Percentiles rank a stretch among this genome's conserved stretches.
These are phyloP conservation scores for Apiospora phragmitis DNA, from an alignment of 2,329 filamentous ascomycete species.

Conservation along the genomic window DNA sequence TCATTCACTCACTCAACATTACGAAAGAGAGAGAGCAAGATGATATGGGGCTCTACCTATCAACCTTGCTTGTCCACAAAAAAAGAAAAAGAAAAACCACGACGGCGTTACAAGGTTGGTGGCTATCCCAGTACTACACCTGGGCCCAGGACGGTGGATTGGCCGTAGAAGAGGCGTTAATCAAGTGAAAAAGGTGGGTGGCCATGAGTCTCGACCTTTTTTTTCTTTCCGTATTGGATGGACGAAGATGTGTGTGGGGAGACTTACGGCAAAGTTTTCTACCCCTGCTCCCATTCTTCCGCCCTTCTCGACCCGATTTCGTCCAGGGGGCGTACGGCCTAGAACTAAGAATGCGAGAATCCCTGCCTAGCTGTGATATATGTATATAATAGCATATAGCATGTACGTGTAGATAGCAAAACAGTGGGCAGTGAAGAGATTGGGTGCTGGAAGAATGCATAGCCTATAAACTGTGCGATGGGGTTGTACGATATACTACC, in stretches of 20 bases:
- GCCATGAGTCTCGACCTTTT: slow-evolving; percentile 2
- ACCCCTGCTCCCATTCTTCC: not conserved
- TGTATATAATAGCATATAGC: not conserved
- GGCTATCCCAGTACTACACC: not conserved
- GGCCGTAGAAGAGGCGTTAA: not conserved
- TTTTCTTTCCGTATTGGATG: slow-evolving; percentile 1
- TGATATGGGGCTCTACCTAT: not conserved
- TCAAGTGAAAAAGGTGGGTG: not conserved
- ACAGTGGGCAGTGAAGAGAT: not conserved
- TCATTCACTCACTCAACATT: not conserved
- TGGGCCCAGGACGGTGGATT: slow-evolving; percentile 7
- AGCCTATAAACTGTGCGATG: not conserved
- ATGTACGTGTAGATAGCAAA: not conserved
- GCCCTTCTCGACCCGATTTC: not conserved
- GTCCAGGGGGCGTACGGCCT: not conserved
- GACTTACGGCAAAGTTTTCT: slow-evolving; percentile 5
- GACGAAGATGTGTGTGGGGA: not conserved
- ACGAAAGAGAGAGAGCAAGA: not conserved
- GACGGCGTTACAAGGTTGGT: not conserved
- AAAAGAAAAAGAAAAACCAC: not conserved
- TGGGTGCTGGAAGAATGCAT: not conserved
- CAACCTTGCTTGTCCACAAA: not conserved
- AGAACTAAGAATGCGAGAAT: not conserved
- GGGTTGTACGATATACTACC: not conserved
- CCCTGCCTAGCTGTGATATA: not conserved